Base-by-base conservation (phyloP, 1,139 yeast genomes). In the Candida gigantensis region DNA sequence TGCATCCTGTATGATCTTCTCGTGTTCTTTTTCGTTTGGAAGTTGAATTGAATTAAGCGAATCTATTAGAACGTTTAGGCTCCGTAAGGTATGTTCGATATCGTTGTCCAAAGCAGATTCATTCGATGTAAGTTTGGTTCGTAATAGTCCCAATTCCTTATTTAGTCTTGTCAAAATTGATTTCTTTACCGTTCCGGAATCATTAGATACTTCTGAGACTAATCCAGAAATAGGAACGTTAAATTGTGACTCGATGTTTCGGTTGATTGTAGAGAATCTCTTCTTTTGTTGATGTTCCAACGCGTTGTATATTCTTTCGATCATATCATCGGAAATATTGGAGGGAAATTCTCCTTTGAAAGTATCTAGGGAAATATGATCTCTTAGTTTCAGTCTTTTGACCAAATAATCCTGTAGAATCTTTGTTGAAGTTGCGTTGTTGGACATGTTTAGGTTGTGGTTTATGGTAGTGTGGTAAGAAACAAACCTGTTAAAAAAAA, bases 211-310 rank as follows among this genome's bases (percentile, higher is more conserved):
- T 18, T 18, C 25, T 5, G 6, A 9, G n/a, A 31, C 12, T 23
- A 32, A 31, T 21, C 38, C 43, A 28, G 45, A 40, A 7, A 60
- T 34, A 1, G 71, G 67, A 4, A 58, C 41, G 15, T 58, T 40
- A 33, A 62, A 62, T 23, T 50, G 46, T 1, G 44, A 14, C 3
- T 43, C 36, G 3, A 64, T 55, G 20, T 49, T 46, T 0, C 31
- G 21, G n/a, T 41, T 37, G 1, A 62, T 46, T 3, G 34, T 36
- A 3, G 45, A 35, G 3, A 52, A 13, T 14, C 47, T 30, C 2
- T 32, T 24, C 3, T 31, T 27, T 37, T 68, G 46, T 40, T 62
- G 65, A n/a, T 28, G 16, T n/a, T 26, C 19, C 26, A 60, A 41
- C 10, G 46, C 53, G 3, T 52, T 40, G 34, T 51, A 60, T 2